phyloP scores from a whole-genome alignment of 495 filamentous ascomycete genomes.

The Barbatosphaeria neglecta region DNA sequence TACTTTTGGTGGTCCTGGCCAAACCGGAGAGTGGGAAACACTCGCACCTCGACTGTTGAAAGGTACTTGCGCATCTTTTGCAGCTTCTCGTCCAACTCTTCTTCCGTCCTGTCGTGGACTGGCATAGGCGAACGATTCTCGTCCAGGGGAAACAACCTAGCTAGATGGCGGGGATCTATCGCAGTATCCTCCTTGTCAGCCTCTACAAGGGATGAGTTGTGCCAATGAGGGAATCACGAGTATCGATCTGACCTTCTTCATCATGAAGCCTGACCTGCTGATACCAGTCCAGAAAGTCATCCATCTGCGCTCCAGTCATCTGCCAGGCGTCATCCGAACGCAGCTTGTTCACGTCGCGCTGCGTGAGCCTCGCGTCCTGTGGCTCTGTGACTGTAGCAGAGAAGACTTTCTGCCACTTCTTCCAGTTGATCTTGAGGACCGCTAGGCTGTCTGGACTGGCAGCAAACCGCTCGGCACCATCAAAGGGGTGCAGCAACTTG shows the following conservation, averaged over 20 bases:
- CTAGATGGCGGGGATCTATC: background rate
- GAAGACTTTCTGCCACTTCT: constrained; percentile 51
- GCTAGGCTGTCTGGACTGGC: constrained; percentile 46
- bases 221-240: no score
- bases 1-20: background rate
- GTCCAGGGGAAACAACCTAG: background rate
- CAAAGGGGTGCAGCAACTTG: constrained; percentile 71
- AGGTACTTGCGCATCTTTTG: background rate
- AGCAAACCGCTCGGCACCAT: constrained; percentile 47
- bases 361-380: constrained; percentile 7
- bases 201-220: no score
- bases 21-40: background rate
- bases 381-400: no score
- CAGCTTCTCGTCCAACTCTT: background rate
- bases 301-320: constrained; percentile 57
- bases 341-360: constrained; percentile 27
- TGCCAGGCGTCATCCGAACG: constrained; percentile 55
- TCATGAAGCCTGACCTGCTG: constrained; percentile 56
- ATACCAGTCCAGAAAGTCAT: constrained; percentile 85
- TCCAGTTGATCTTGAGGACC: constrained; percentile 56
- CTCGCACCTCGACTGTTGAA: background rate
- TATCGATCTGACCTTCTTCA: constrained; percentile 24
- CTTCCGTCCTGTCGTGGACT: background rate
- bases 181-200: background rate
- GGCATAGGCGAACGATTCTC: background rate